These are phyloP conservation scores for Jatropha curcas DNA, from an alignment of 345 rosid species.

Conservation along the genomic window DNA sequence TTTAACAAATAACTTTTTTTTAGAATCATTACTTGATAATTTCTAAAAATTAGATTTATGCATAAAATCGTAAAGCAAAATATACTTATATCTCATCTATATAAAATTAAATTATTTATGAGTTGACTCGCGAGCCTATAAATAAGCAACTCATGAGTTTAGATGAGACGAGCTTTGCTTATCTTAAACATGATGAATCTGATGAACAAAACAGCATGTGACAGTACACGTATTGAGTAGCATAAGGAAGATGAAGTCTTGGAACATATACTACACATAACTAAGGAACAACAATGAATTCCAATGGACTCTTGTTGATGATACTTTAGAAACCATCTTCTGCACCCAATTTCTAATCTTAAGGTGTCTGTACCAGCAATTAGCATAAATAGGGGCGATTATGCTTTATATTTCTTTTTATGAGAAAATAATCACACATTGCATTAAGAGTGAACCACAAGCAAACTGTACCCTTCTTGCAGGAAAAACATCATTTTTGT, in stretches of 20 bases:
- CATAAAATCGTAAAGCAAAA: too few species aligned
- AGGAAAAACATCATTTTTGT: constrained; percentile 36
- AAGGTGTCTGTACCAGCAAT: neutral
- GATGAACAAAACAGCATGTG: neutral
- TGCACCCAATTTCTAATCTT: neutral
- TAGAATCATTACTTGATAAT: neutral
- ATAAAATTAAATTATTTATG: too few species aligned
- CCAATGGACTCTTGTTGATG: neutral
- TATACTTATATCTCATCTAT: too few species aligned
- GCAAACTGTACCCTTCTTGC: constrained; percentile 33
- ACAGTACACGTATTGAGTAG: neutral
- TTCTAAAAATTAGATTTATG: too few species aligned
- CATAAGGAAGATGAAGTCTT: neutral
- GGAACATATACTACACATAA: neutral
- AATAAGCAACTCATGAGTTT: too few species aligned
- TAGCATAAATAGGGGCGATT: neutral
- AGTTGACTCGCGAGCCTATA: too few species aligned
- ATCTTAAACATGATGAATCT: neutral
- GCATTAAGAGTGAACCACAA: neutral
- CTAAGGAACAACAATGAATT: neutral
- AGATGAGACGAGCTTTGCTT: too few species aligned
- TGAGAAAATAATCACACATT: neutral
- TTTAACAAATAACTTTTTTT: too few species aligned
- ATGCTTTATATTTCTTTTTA: too few species aligned
- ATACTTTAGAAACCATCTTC: neutral